Evolutionary conservation across 768 basidiomycete species (phyloP).

Genomic region (Boletus subcaerulescens): DNA sequence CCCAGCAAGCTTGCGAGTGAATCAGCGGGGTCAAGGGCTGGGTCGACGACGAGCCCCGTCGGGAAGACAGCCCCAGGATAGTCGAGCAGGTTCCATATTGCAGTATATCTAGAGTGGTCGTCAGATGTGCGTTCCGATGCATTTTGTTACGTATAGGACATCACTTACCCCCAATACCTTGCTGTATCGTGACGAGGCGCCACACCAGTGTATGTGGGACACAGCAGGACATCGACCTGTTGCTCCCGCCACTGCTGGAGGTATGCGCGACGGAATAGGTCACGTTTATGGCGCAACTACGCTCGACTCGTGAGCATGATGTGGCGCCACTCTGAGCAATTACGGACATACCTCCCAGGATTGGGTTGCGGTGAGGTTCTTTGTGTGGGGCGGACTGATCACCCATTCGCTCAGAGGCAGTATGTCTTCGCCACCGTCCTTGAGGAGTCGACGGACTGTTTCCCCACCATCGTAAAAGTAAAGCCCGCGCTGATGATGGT

Average conservation of each 20-base stretch:
- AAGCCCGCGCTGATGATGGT: conserved; percentile 28
- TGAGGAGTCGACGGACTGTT: conserved; percentile 18
- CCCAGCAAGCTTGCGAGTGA: conserved; percentile 10
- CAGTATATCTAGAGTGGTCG: conserved; percentile 34
- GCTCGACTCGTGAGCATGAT: conserved; percentile 1
- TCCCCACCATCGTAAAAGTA: conserved; percentile 41
- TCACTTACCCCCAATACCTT: conserved; percentile 32
- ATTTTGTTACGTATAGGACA: not conserved
- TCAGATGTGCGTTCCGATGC: not conserved
- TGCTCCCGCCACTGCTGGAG: conserved; percentile 38
- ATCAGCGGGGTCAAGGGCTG: conserved; percentile 21
- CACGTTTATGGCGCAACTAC: conserved; percentile 32
- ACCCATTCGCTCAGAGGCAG: conserved; percentile 38
- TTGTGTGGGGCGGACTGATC: conserved; percentile 26
- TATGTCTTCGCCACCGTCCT: conserved; percentile 34
- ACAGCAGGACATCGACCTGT: conserved; percentile 39
- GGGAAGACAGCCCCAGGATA: conserved; percentile 45
- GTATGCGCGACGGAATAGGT: conserved; percentile 33
- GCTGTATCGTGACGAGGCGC: conserved; percentile 38
- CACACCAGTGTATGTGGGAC: conserved; percentile 34
- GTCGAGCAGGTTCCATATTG: conserved; percentile 43
- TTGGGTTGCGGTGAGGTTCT: conserved; percentile 21
- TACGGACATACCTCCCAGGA: conserved; percentile 28
- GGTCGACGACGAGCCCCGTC: conserved; percentile 34
- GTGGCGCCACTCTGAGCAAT: not conserved